Conservation (phyloP, 2,329 filamentous ascomycete genomes). For the Didymella pinodella region DNA sequence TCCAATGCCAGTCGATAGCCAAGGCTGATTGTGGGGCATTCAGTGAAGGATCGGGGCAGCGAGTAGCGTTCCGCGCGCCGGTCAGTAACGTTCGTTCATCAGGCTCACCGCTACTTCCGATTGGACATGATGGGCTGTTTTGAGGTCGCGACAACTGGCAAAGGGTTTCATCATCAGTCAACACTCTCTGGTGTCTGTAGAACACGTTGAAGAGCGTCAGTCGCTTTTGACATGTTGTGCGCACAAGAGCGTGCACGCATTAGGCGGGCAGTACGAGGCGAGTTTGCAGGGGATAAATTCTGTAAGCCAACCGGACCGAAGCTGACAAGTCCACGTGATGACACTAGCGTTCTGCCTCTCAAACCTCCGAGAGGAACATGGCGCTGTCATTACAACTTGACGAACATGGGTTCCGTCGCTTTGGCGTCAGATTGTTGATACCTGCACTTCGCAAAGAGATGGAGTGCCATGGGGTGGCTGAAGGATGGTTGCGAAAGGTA, state of each 20-base stretch:
- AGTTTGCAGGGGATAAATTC: slow-evolving; percentile 4
- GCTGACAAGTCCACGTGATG: slow-evolving; percentile 3
- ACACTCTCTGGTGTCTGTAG: neutral
- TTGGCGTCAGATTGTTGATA: neutral
- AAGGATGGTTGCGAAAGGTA: slow-evolving; percentile 5
- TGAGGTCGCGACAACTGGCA: neutral
- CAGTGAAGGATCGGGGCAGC: slow-evolving; percentile 10
- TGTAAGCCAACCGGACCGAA: slow-evolving; percentile 3
- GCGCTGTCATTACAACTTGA: neutral
- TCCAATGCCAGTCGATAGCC: slow-evolving; percentile 30
- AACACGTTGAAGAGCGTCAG: too few relatives aligned
- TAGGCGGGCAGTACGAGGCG: slow-evolving; percentile 2
- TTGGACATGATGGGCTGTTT: slow-evolving; percentile 16
- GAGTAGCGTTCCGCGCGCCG: slow-evolving; percentile 17
- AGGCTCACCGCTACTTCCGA: slow-evolving; percentile 36
- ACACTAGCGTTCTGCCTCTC: slow-evolving; percentile 6
- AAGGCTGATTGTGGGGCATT: slow-evolving; percentile 24
- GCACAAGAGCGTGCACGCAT: slow-evolving; percentile 3
- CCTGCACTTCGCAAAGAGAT: neutral
- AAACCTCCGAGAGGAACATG: neutral
- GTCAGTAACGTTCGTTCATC: slow-evolving; percentile 19
- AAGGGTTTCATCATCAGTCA: neutral
- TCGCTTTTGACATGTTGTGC: neutral
- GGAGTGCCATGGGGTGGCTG: neutral
- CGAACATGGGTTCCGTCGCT: slow-evolving; percentile 5